These are phyloP conservation scores for Primulina eburnea DNA, from an alignment of 257 asterid genomes.

Conservation along the genomic window DNA sequence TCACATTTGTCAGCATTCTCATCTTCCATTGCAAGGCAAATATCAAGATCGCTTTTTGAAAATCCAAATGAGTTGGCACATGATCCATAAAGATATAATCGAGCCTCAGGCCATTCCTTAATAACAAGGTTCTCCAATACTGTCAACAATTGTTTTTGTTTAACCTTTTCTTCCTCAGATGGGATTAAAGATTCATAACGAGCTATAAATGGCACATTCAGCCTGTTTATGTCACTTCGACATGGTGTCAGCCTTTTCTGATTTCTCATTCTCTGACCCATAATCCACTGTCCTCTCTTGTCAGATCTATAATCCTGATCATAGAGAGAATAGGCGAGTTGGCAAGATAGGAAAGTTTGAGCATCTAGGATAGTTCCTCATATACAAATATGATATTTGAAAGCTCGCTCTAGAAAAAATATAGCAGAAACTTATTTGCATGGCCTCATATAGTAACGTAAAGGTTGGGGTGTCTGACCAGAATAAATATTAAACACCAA, in stretches of 20 bases:
- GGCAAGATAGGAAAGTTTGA: conserved; percentile 15
- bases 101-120: conserved; percentile 87
- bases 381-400: conserved; percentile 3
- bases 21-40: conserved; percentile 75
- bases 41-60: conserved; percentile 84
- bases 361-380: not conserved
- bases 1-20: conserved; percentile 58
- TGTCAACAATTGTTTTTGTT: conserved; percentile 69
- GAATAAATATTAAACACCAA: too few relatives aligned
- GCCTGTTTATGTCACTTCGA: conserved; percentile 54
- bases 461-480: too few relatives aligned
- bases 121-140: conserved; percentile 59
- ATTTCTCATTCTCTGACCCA: conserved; percentile 71
- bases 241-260: conserved; percentile 46
- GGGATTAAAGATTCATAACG: conserved; percentile 80
- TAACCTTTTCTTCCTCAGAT: conserved; percentile 78
- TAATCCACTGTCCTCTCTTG: conserved; percentile 70
- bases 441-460: not conserved
- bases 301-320: conserved; percentile 88
- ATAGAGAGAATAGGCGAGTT: conserved; percentile 12
- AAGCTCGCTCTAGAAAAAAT: conserved; percentile 5
- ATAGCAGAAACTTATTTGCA: not conserved
- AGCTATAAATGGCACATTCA: conserved; percentile 49
- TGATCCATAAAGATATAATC: conserved; percentile 78
- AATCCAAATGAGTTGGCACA: conserved; percentile 97